phyloP scores from a whole-genome alignment of 257 asterid species.

The Ocimum tenuiflorum region DNA sequence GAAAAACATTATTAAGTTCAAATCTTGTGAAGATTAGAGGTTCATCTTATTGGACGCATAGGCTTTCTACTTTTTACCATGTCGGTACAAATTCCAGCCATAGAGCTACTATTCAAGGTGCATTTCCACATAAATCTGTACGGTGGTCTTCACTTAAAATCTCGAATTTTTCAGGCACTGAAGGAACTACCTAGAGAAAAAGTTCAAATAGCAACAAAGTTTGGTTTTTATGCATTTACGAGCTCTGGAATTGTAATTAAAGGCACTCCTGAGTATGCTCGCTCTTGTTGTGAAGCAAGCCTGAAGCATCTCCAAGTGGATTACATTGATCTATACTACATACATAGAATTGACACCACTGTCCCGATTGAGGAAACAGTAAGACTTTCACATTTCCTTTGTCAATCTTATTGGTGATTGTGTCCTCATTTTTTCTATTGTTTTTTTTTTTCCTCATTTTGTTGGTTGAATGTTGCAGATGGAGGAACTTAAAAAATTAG shows the following conservation, averaged over 20 bases:
- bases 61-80: neutral
- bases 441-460: neutral
- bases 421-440: neutral
- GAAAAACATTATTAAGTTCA: neutral
- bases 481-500: slow-evolving; percentile 47
- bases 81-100: neutral
- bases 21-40: neutral
- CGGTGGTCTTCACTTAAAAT: neutral
- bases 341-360: slow-evolving; percentile 46
- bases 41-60: neutral
- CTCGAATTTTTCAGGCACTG: slow-evolving; percentile 35
- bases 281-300: slow-evolving; percentile 62
- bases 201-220: slow-evolving; percentile 56
- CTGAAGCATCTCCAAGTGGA: slow-evolving; percentile 51
- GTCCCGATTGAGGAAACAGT: slow-evolving; percentile 65
- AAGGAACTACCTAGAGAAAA: slow-evolving; percentile 57
- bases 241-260: slow-evolving; percentile 28
- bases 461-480: slow-evolving; percentile 26
- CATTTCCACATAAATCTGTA: neutral
- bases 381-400: slow-evolving; percentile 9
- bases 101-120: neutral
- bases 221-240: slow-evolving; percentile 34
- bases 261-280: slow-evolving; percentile 55
- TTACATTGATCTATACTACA: slow-evolving; percentile 52
- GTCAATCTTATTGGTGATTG: neutral